Conservation (phyloP, 192 early-diverging fungal species). For the Podila minutissima region DNA sequence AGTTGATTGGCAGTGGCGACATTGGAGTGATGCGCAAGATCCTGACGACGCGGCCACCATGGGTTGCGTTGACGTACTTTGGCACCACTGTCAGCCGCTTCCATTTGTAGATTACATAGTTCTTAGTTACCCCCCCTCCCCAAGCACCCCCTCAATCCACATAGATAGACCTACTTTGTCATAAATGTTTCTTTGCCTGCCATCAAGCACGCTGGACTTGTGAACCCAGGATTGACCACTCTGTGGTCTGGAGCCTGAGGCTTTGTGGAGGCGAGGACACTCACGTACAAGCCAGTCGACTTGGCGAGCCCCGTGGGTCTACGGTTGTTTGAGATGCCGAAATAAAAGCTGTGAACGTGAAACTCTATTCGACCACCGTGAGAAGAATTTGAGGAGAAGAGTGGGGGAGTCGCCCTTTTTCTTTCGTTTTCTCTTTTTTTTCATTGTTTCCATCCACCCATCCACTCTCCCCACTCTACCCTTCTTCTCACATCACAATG, state of each 20-base stretch:
- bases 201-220: no score
- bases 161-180: no score
- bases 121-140: no score
- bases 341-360: background rate
- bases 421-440: background rate
- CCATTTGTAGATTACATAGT: conserved; percentile 10
- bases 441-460: background rate
- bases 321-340: no score
- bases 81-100: conserved; percentile 40
- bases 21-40: conserved; percentile 50
- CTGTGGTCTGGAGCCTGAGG: no score
- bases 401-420: conserved; percentile 1
- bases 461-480: conserved; percentile 6
- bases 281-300: no score
- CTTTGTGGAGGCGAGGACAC: no score
- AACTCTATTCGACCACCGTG: conserved; percentile 9
- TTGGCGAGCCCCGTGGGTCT: no score
- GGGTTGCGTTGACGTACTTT: conserved; percentile 48
- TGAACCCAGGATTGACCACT: no score
- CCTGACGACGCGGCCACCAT: conserved; percentile 23
- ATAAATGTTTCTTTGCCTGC: no score
- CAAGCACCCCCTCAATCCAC: no score
- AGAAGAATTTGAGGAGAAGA: conserved; percentile 6
- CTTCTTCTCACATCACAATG: conserved; percentile 7
- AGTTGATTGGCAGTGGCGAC: conserved; percentile 56